A percentile compares a stretch with the other conserved stretches of the same genome.
Evolutionary conservation across 2,329 filamentous ascomycete species (phyloP).

Genomic region (Helicocarpus griseus): DNA sequence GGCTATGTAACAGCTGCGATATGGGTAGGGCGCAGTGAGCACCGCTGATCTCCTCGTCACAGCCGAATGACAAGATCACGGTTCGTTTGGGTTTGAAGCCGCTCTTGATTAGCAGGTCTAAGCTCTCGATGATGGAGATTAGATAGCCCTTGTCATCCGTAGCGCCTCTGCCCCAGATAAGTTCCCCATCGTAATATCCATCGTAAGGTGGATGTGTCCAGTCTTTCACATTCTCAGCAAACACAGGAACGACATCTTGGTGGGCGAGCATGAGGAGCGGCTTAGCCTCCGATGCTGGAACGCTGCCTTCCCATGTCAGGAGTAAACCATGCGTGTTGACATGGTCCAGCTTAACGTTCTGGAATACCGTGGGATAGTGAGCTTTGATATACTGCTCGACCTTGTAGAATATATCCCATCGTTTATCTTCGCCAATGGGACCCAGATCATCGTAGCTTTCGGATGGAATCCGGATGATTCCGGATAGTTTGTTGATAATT

Average conservation of each 20-base stretch:
- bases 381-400: conserved; percentile 40
- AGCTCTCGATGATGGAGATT: conserved; percentile 46
- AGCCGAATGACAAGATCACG: conserved; percentile 51
- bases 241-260: conserved; percentile 55
- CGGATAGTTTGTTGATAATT: conserved; percentile 13
- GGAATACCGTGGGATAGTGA: conserved; percentile 42
- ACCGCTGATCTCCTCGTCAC: conserved; percentile 54
- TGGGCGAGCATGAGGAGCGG: conserved; percentile 54
- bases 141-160: conserved; percentile 54
- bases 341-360: conserved; percentile 40
- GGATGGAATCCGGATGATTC: conserved; percentile 41
- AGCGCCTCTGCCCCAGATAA: conserved; percentile 53
- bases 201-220: conserved; percentile 54
- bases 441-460: conserved; percentile 48
- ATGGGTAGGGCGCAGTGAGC: conserved; percentile 42
- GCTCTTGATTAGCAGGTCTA: conserved; percentile 46
- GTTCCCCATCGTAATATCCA: conserved; percentile 48
- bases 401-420: conserved; percentile 49
- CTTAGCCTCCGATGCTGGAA: conserved; percentile 33
- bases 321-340: conserved; percentile 52
- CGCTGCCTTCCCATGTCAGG: conserved; percentile 46
- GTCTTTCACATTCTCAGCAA: conserved; percentile 37
- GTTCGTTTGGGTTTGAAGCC: conserved; percentile 46
- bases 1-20: conserved; percentile 35
- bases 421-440: conserved; percentile 42